A percentile compares a stretch with the other conserved stretches of the same genome.
Conservation (phyloP, 306 rosid genomes). For the Sechiopsis laciniata region DNA sequence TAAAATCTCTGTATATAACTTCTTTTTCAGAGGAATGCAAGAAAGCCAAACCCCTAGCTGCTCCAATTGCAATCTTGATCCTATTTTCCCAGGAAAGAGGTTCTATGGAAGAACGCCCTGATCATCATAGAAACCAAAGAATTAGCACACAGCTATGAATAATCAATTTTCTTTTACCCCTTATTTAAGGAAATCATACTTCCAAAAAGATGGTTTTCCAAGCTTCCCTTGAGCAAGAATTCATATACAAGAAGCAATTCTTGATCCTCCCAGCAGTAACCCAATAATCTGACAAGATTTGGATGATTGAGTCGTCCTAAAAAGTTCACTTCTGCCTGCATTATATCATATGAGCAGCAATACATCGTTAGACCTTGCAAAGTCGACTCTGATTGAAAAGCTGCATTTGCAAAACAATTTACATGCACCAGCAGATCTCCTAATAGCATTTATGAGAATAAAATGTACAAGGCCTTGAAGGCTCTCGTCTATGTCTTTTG, state of each 20-base stretch:
- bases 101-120: constrained; percentile 47
- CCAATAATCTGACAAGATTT: constrained; percentile 70
- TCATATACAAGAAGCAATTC: constrained; percentile 90
- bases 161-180: not conserved
- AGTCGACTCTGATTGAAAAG: not conserved
- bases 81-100: constrained; percentile 67
- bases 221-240: constrained; percentile 78
- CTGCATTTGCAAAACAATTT: not conserved
- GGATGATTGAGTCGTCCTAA: constrained; percentile 79
- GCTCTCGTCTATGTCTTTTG: not conserved
- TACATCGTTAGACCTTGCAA: not conserved
- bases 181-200: constrained; percentile 41
- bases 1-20: constrained; percentile 86
- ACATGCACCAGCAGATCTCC: not conserved
- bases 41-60: constrained; percentile 81
- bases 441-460: not conserved
- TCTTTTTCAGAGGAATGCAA: constrained; percentile 63
- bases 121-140: constrained; percentile 11
- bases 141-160: constrained; percentile 14
- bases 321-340: constrained; percentile 78
- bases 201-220: constrained; percentile 85
- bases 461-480: not conserved
- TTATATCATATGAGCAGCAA: constrained; percentile 22
- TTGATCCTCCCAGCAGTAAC: constrained; percentile 58
- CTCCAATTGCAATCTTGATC: constrained; percentile 69